These are phyloP conservation scores for Acephala macrosclerotiorum DNA, from an alignment of 2,329 filamentous ascomycete species.

Conservation along the genomic window DNA sequence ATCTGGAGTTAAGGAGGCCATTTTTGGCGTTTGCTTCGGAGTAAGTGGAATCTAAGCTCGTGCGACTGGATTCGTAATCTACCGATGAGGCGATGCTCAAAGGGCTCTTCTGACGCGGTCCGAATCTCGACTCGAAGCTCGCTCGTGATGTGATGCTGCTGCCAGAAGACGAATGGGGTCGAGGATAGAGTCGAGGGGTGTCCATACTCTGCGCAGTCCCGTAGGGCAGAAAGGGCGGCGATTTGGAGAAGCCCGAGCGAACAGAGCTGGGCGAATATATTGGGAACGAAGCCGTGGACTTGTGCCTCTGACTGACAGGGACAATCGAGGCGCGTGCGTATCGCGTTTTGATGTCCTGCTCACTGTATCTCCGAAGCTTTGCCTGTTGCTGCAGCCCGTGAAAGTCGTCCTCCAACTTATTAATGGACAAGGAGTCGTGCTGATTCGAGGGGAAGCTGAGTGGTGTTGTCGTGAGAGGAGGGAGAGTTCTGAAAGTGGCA, in stretches of 20 bases:
- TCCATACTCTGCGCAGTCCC: conserved; percentile 32
- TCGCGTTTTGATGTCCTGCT: conserved; percentile 35
- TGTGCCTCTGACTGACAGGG: conserved; percentile 28
- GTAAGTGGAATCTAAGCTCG: conserved; percentile 34
- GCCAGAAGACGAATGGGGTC: conserved; percentile 28
- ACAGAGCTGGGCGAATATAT: conserved; percentile 29
- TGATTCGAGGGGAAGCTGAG: neutral
- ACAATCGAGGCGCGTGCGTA: conserved; percentile 30
- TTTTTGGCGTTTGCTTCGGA: conserved; percentile 21
- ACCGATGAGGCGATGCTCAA: conserved; percentile 38
- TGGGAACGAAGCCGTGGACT: conserved; percentile 31
- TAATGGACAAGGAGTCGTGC: neutral
- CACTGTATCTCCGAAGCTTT: conserved; percentile 27
- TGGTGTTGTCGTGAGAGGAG: conserved; percentile 8
- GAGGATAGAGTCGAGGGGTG: conserved; percentile 24
- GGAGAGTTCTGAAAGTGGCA: conserved; percentile 14
- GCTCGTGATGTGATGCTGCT: conserved; percentile 29
- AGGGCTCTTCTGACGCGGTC: conserved; percentile 40
- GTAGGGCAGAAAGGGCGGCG: conserved; percentile 25
- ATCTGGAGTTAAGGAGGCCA: conserved; percentile 15
- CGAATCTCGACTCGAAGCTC: conserved; percentile 29
- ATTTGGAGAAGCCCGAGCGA: conserved; percentile 15
- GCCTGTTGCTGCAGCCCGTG: conserved; percentile 1
- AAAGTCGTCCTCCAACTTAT: neutral
- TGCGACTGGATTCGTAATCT: conserved; percentile 34